Evolutionary conservation across 1,284 basidiomycete genomes (phyloP).

Genomic region (Naganishia sp.): DNA sequence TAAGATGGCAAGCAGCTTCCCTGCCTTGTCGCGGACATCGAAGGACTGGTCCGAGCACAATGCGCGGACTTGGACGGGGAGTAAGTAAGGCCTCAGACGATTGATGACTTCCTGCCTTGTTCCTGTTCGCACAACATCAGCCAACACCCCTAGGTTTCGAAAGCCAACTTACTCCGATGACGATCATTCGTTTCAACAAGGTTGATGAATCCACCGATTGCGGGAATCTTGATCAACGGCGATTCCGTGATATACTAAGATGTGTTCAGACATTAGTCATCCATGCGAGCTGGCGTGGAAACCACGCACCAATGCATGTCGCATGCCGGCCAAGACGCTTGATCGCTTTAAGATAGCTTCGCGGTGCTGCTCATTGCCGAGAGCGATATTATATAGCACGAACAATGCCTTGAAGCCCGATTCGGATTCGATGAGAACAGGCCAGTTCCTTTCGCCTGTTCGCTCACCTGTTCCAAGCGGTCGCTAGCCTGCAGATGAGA

Average conservation of each 20-base stretch:
- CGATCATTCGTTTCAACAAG: conserved; percentile 46
- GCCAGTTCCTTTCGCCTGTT: not conserved
- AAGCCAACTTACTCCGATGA: conserved; percentile 25
- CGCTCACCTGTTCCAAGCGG: conserved; percentile 30
- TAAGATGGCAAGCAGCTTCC: conserved; percentile 26
- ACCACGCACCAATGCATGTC: conserved; percentile 40
- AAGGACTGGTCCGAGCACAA: conserved; percentile 31
- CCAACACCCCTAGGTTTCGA: not conserved
- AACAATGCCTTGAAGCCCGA: conserved; percentile 39
- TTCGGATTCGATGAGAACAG: not conserved
- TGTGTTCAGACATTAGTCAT: not conserved
- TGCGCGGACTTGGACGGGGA: conserved; percentile 23
- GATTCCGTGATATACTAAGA: conserved; percentile 36
- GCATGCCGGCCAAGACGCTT: conserved; percentile 42
- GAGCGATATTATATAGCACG: conserved; percentile 47
- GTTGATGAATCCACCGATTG: conserved; percentile 46
- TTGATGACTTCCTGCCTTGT: conserved; percentile 33
- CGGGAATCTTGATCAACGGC: conserved; percentile 42
- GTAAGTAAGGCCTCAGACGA: conserved; percentile 27
- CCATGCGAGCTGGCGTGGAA: not conserved
- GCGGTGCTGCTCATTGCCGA: conserved; percentile 47
- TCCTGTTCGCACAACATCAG: not conserved
- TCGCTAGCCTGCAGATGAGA: conserved; percentile 18
- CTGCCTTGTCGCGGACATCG: conserved; percentile 34
- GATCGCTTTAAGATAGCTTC: conserved; percentile 39